Evolutionary conservation across 2,329 filamentous ascomycete species (phyloP).

Genomic region (Colletotrichum aenigma): DNA sequence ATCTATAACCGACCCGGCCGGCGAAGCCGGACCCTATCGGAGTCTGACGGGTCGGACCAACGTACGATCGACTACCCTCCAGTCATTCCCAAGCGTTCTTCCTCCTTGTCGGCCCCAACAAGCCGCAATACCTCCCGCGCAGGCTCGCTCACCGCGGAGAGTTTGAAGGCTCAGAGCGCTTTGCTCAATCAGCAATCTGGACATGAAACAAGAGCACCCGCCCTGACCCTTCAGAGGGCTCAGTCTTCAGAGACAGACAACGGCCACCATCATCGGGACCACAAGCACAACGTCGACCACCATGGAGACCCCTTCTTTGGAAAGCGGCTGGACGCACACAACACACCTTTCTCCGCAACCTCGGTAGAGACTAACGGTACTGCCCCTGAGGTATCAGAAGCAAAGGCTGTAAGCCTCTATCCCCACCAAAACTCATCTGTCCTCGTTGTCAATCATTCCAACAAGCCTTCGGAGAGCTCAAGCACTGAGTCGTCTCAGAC

Average conservation of each 20-base stretch:
- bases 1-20: conserved; percentile 46
- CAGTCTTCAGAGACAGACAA: conserved; percentile 39
- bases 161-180: conserved; percentile 59
- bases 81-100: conserved; percentile 58
- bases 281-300: conserved; percentile 48
- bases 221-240: conserved; percentile 32
- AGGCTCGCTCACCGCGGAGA: conserved; percentile 63
- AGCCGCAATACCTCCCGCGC: conserved; percentile 61
- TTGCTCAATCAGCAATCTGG: conserved; percentile 25
- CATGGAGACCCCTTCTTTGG: conserved; percentile 59
- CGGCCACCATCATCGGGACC: conserved; percentile 26
- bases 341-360: conserved; percentile 65
- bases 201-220: conserved; percentile 28
- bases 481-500: conserved; percentile 39
- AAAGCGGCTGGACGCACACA: conserved; percentile 57
- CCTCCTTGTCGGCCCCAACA: conserved; percentile 66
- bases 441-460: conserved; percentile 62
- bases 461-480: conserved; percentile 51
- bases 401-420: conserved; percentile 65
- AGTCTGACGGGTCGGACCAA: conserved; percentile 55
- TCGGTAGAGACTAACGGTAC: conserved; percentile 67
- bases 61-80: conserved; percentile 67
- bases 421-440: conserved; percentile 69
- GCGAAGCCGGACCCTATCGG: conserved; percentile 47
- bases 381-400: conserved; percentile 67